phyloP scores from a whole-genome alignment of 2,329 filamentous ascomycete genomes.

The Knoxdaviesia capensis region DNA sequence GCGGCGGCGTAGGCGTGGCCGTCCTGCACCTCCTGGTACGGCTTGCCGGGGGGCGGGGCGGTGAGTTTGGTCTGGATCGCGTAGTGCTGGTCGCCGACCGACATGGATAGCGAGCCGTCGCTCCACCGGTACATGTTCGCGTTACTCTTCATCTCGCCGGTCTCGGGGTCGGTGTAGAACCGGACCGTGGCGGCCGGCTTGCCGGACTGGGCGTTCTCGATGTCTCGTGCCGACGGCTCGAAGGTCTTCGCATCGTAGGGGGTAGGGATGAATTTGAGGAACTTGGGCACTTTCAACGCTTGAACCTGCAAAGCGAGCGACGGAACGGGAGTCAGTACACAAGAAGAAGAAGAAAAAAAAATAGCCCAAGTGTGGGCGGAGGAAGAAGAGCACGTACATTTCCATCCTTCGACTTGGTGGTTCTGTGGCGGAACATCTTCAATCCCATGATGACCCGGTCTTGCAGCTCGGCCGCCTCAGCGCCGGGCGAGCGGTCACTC shows the following conservation, averaged over 20 bases:
- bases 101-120: slow-evolving; percentile 56
- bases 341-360: not conserved
- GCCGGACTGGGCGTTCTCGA: slow-evolving; percentile 30
- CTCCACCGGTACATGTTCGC: slow-evolving; percentile 59
- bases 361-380: too few relatives aligned
- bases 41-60: slow-evolving; percentile 37
- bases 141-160: slow-evolving; percentile 51
- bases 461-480: slow-evolving; percentile 12
- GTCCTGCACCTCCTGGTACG: slow-evolving; percentile 47
- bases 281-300: slow-evolving; percentile 35
- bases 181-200: slow-evolving; percentile 45
- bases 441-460: slow-evolving; percentile 41
- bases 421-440: slow-evolving; percentile 45
- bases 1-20: slow-evolving; percentile 59
- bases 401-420: slow-evolving; percentile 51
- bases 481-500: slow-evolving; percentile 2
- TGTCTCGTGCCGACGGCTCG: slow-evolving; percentile 34
- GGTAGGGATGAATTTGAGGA: slow-evolving; percentile 48
- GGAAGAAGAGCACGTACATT: slow-evolving; percentile 29
- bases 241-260: slow-evolving; percentile 48
- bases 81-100: slow-evolving; percentile 58
- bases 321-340: not conserved
- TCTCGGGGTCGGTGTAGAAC: slow-evolving; percentile 47
- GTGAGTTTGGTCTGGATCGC: slow-evolving; percentile 52
- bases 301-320: slow-evolving; percentile 2